Conservation (phyloP, 2,329 filamentous ascomycete species). For the Sclerotinia sclerotiorum region DNA sequence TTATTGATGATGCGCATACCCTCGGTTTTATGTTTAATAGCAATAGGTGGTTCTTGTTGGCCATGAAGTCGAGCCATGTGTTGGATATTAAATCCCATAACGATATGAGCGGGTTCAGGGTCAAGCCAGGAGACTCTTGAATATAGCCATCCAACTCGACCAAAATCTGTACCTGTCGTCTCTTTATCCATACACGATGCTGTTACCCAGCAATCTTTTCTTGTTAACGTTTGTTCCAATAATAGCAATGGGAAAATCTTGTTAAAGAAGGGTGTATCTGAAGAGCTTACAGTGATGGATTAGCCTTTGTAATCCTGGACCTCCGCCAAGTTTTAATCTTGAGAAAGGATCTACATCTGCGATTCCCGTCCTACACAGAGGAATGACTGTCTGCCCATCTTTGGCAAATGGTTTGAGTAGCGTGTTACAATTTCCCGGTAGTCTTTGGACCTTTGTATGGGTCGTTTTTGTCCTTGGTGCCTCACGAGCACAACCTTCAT, state of each 20-base stretch:
- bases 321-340: neutral
- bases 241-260: neutral
- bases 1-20: conserved; percentile 12
- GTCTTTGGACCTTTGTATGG: neutral
- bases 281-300: conserved; percentile 11
- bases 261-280: neutral
- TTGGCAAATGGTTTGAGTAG: no score
- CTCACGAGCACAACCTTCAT: neutral
- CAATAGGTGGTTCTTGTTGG: neutral
- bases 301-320: neutral
- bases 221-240: neutral
- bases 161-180: neutral
- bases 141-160: conserved; percentile 6
- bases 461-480: neutral
- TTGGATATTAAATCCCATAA: conserved; percentile 7
- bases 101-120: neutral
- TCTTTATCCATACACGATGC: conserved; percentile 15
- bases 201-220: conserved; percentile 9
- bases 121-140: conserved; percentile 6
- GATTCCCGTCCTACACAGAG: neutral
- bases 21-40: neutral
- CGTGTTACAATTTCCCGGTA: neutral
- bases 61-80: conserved; percentile 11
- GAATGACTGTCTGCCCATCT: neutral
- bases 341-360: conserved; percentile 10